Conservation (phyloP, 306 rosid genomes). For the Begonia masoniana region DNA sequence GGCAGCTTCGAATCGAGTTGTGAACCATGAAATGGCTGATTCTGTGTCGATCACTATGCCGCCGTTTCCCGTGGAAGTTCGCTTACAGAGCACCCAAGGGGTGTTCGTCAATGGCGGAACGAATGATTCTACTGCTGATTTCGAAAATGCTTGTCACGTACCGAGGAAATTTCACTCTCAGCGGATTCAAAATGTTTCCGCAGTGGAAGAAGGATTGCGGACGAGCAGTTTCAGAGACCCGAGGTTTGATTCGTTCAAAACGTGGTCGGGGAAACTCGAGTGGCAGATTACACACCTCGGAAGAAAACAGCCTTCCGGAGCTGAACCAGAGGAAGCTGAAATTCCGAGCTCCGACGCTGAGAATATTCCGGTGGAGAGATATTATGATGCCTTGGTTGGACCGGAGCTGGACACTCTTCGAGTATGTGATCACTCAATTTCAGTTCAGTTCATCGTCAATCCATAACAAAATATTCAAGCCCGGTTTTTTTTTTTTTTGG, state of each 20-base stretch:
- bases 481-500: neutral
- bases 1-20: slow-evolving; percentile 12
- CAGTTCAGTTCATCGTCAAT: too few species aligned
- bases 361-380: slow-evolving; percentile 48
- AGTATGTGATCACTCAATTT: slow-evolving; percentile 23
- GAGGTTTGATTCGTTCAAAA: slow-evolving; percentile 69
- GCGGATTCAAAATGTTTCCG: slow-evolving; percentile 37
- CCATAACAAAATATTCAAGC: too few species aligned
- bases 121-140: slow-evolving; percentile 7
- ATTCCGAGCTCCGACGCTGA: slow-evolving; percentile 17
- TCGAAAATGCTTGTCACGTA: too few species aligned
- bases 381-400: slow-evolving; percentile 50
- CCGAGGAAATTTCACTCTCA: slow-evolving; percentile 45
- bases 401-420: slow-evolving; percentile 60
- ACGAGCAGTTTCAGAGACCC: slow-evolving; percentile 26
- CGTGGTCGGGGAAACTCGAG: slow-evolving; percentile 68
- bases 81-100: slow-evolving; percentile 13
- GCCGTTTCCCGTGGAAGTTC: slow-evolving; percentile 23
- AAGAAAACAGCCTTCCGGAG: slow-evolving; percentile 25
- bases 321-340: slow-evolving; percentile 15
- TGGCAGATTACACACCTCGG: slow-evolving; percentile 51
- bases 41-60: slow-evolving; percentile 80
- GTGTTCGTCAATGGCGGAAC: slow-evolving; percentile 21
- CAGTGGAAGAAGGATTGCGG: slow-evolving; percentile 6
- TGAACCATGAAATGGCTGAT: slow-evolving; percentile 31